Conservation (phyloP, 208 protist genomes). For the Acanthamoeba rhysodes region DNA sequence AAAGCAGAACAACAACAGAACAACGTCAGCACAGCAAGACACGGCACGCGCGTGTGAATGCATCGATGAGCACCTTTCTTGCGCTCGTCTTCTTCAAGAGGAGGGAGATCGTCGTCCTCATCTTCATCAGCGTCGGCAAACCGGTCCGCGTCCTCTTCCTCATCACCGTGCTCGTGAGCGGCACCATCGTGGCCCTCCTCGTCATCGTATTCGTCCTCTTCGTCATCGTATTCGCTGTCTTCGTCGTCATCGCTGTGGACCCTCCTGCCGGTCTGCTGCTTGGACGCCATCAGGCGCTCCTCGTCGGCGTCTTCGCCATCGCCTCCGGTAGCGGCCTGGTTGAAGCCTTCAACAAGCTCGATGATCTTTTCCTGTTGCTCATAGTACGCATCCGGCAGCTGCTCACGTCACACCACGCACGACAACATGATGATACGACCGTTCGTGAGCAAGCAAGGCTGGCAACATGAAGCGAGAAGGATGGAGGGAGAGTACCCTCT, state of each 20-base stretch:
- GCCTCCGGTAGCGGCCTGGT: background rate
- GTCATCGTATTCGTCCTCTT: background rate
- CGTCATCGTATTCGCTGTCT: background rate
- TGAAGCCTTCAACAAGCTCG: slow-evolving; percentile 29
- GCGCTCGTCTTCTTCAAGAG: slow-evolving; percentile 26
- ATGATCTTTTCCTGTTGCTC: slow-evolving; percentile 40
- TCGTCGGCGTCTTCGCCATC: background rate
- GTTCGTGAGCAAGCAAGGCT: background rate
- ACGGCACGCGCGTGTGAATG: background rate
- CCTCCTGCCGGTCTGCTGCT: background rate
- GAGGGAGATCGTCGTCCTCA: slow-evolving; percentile 13
- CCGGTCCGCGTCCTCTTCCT: background rate
- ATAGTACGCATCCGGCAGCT: slow-evolving; percentile 26
- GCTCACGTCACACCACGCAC: too few species aligned
- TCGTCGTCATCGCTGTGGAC: background rate
- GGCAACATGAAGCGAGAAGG: background rate
- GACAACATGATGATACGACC: background rate
- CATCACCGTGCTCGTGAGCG: background rate
- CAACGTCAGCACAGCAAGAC: background rate
- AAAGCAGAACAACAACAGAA: background rate
- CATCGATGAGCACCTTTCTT: background rate
- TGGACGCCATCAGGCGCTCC: background rate
- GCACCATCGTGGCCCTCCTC: background rate
- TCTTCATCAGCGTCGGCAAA: slow-evolving; percentile 38
- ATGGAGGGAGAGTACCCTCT: background rate